These are phyloP conservation scores for Tylopilus sp. DNA, from an alignment of 1,284 basidiomycete species.

Conservation along the genomic window DNA sequence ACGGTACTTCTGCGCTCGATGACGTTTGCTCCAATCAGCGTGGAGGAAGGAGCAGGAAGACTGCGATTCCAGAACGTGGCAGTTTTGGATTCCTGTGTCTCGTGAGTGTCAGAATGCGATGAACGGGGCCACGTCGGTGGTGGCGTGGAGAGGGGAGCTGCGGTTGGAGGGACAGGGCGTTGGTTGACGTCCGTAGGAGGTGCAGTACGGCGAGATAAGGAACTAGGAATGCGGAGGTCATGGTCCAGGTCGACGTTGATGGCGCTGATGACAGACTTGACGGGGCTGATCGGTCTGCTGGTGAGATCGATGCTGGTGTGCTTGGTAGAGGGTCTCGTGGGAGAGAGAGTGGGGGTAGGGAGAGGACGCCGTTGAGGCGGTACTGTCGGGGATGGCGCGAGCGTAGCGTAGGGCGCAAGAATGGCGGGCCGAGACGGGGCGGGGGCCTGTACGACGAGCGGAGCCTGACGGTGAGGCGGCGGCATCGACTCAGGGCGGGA, in stretches of 20 bases:
- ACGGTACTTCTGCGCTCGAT: conserved; percentile 31
- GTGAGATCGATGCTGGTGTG: conserved; percentile 27
- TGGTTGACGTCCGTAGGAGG: conserved; percentile 10
- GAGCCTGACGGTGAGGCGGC: conserved; percentile 19
- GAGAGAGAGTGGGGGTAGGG: conserved; percentile 20
- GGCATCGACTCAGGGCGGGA: conserved; percentile 33
- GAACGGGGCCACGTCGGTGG: conserved; percentile 16
- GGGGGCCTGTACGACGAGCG: conserved; percentile 30
- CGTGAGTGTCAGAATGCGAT: conserved; percentile 3
- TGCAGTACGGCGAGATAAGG: conserved; percentile 23
- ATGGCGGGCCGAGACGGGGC: conserved; percentile 33
- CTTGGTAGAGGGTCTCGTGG: conserved; percentile 12
- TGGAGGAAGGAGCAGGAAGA: conserved; percentile 5
- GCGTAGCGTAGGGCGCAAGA: conserved; percentile 19
- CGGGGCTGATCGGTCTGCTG: conserved; percentile 17
- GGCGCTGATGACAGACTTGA: conserved; percentile 14
- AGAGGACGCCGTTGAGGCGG: conserved; percentile 25
- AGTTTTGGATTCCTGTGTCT: conserved; percentile 6
- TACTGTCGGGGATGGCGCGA: conserved; percentile 18
- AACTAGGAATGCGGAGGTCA: conserved; percentile 27
- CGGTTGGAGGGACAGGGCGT: neutral
- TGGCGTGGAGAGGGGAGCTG: conserved; percentile 4
- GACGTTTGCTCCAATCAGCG: conserved; percentile 4
- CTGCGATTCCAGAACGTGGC: conserved; percentile 21
- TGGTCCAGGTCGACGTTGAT: conserved; percentile 11